Evolutionary conservation across 148 eudicot species (phyloP).

Genomic region (Cornus florida): DNA sequence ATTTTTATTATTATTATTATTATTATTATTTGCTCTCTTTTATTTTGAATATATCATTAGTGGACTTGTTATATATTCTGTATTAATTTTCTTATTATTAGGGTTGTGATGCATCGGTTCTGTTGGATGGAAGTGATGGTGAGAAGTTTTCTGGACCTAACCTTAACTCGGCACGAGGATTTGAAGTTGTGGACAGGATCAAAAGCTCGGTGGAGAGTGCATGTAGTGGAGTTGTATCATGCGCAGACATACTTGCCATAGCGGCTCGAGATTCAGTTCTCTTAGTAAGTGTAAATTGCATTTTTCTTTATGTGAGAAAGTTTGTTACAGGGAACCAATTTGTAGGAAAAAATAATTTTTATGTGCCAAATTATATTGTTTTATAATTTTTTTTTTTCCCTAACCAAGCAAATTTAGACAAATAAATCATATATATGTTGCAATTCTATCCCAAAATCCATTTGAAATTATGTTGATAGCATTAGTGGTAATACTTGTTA

Average conservation of each 20-base stretch:
- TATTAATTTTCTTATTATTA: slow-evolving; percentile 7
- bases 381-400: too few relatives aligned
- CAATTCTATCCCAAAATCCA: too few relatives aligned
- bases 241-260: slow-evolving; percentile 72
- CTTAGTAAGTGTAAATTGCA: slow-evolving; percentile 33
- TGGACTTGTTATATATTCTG: not conserved
- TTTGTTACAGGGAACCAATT: too few relatives aligned
- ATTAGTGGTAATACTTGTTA: too few relatives aligned
- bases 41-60: not conserved
- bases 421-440: too few relatives aligned
- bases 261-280: slow-evolving; percentile 82
- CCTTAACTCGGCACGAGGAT: slow-evolving; percentile 69
- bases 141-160: slow-evolving; percentile 70
- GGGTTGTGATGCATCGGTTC: slow-evolving; percentile 85
- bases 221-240: slow-evolving; percentile 65
- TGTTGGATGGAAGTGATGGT: slow-evolving; percentile 65
- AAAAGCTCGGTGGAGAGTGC: slow-evolving; percentile 71
- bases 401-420: too few relatives aligned
- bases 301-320: too few relatives aligned
- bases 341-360: too few relatives aligned
- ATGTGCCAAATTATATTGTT: too few relatives aligned
- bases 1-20: too few relatives aligned
- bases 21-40: too few relatives aligned
- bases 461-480: too few relatives aligned
- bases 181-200: slow-evolving; percentile 64